Base-by-base conservation (phyloP, 2,329 filamentous ascomycete species). In the Dactylella cylindrospora region DNA sequence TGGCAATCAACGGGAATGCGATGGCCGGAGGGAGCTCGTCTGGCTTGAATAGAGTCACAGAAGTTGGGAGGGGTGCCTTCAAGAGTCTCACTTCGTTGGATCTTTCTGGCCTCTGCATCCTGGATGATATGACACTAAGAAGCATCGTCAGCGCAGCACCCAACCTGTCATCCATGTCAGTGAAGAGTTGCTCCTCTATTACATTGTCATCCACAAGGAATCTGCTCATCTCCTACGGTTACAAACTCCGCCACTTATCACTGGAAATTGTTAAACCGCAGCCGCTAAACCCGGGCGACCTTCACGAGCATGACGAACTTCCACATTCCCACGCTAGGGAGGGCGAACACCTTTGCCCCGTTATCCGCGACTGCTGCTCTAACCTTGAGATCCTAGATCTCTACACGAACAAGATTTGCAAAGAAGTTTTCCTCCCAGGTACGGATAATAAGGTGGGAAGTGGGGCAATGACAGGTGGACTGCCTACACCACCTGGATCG, bases 321-420 rank as follows among this genome's bases (percentile, higher is more conserved):
- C 47, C 52, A 26, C 40, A 43, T 12, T 28, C 19, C 15, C 41
- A 52, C 7, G 41, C 53, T 17, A 19, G 26, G 15, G 33, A 41
- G 5, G 41, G 47, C 19, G 55, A 61, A 22, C 55, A 61, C 43
- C 41, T 61, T 1, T 61, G 55, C 13, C 55, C 55, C 8, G 35
- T 32, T 12, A 61, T 61, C 22, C 28, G 55, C 12, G 47, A 60
- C 20, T 25, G 32, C 13, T 61, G 55, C 41, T 25, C 7, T 1
- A 39, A 53, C 7, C 15, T 61, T 6, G 36, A 36, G 25, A 49
- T 41, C 1, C n/a, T 61, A 29, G 47, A 61, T 10, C 23, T 61
- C 20, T 53, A 47, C 36, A 61, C 55, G 2, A 61, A 61, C 47
- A 61, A 52, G 31, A 61, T 61, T 15, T 61, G 55, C 12, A 61